These are phyloP conservation scores for Elsinoe australis DNA, from an alignment of 2,329 filamentous ascomycete genomes.

Conservation along the genomic window DNA sequence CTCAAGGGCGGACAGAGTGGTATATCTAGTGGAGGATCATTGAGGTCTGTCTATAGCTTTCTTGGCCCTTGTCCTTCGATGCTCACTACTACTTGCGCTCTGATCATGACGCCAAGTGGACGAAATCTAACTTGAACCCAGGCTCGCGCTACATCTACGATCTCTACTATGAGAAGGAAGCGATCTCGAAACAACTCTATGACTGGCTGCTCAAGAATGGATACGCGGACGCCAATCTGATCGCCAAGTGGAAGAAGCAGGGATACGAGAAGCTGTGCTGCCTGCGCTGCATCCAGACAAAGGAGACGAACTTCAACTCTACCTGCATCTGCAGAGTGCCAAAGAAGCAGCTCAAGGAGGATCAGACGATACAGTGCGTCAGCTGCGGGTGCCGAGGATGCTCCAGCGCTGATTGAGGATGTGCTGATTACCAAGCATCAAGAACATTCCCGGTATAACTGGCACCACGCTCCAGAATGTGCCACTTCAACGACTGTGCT, in stretches of 20 bases:
- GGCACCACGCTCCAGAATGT: too few species aligned
- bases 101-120: constrained; percentile 1
- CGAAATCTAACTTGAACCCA: constrained; percentile 27
- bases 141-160: constrained; percentile 88
- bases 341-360: constrained; percentile 78
- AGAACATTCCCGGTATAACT: too few species aligned
- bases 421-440: too few species aligned
- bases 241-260: constrained; percentile 99
- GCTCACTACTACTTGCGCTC: neutral
- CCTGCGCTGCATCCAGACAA: constrained; percentile 94
- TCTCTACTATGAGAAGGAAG: constrained; percentile 95
- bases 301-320: constrained; percentile 97
- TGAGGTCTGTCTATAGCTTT: constrained; percentile 20
- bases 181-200: constrained; percentile 84
- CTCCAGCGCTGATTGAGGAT: constrained; percentile 66
- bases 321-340: constrained; percentile 97
- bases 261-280: constrained; percentile 99
- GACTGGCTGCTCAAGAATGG: constrained; percentile 95
- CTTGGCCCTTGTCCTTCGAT: constrained; percentile 8
- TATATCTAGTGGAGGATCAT: neutral
- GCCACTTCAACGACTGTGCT: too few species aligned
- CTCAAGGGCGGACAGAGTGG: too few species aligned
- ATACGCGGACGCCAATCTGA: constrained; percentile 89
- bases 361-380: constrained; percentile 85
- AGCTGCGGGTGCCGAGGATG: constrained; percentile 92